Evolutionary conservation across 1,284 basidiomycete genomes (phyloP), one percentile per base, ranked within the genome.

Genomic region (Tilletia setariae): DNA sequence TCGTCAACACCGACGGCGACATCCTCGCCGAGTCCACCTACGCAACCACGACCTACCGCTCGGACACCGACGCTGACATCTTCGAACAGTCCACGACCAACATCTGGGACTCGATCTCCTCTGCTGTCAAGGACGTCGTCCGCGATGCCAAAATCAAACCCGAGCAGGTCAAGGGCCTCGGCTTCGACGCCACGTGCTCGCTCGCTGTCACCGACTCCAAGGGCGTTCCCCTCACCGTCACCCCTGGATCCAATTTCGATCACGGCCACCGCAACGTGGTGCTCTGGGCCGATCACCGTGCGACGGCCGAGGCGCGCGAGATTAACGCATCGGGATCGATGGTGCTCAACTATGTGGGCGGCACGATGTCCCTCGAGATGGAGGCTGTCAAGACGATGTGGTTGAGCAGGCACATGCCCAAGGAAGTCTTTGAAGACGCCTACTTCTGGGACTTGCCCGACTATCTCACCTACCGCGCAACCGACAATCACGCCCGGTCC

Each of bases 371-470:
- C 82, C 93, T 94, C 84, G 62, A 43, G 32, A 44, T 32, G 67
- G 23, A 51, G 32, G 13, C 61, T 43, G 32, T 35, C 56, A 59
- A 40, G 23, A n/a, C 9, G 35, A 64, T 28, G 16, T 98, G 95
- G 95, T 86, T 98, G 59, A 96, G 94, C 84, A 90, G 89, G 70
- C 87, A 92, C 84, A 94, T 97, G 92, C 83, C 87, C 1, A 80
- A 87, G 0, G 85, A 87, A 15, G 85, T 85, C n/a, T 98, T 98
- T 84, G 85, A 88, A 59, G 85, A 87, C 65, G 93, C 90, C 84
- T 90, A 93, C 83, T 95, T 98, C 86, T 98, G 96, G 83, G 96
- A 98, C 84, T 87, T 98, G 30, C 95, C 95, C 16, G 95, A 98
- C 84, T 98, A 90, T 85, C 87, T 98, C 67, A 96, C 95, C 0